These are phyloP conservation scores for Xanthoconium purpureum DNA, from an alignment of 768 basidiomycete species.

Conservation along the genomic window DNA sequence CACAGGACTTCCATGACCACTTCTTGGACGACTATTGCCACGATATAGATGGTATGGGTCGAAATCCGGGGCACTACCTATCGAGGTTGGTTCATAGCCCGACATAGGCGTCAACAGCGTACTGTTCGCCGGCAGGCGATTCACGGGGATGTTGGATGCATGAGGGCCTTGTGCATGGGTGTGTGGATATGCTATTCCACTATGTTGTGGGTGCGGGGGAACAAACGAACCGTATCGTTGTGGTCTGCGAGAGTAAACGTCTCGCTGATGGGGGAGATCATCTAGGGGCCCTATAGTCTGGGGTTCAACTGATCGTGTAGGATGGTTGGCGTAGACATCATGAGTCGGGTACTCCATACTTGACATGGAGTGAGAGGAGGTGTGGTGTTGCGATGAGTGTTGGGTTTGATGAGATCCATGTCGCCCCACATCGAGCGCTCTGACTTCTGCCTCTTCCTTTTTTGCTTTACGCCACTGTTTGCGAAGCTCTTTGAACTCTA, in stretches of 20 bases:
- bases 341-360: conserved; percentile 23
- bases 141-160: conserved; percentile 21
- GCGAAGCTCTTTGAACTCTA: conserved; percentile 97
- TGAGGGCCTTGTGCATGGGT: conserved; percentile 26
- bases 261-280: conserved; percentile 19
- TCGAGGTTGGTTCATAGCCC: conserved; percentile 48
- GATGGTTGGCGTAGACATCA: conserved; percentile 27
- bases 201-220: conserved; percentile 18
- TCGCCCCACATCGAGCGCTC: conserved; percentile 14
- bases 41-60: conserved; percentile 34
- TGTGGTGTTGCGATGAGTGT: conserved; percentile 16
- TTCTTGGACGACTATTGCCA: conserved; percentile 38
- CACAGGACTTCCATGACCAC: conserved; percentile 35
- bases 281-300: conserved; percentile 4
- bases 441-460: conserved; percentile 58
- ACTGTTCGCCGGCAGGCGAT: conserved; percentile 58
- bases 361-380: conserved; percentile 28
- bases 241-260: conserved; percentile 24
- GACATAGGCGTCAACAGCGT: conserved; percentile 71
- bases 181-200: conserved; percentile 17
- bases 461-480: conserved; percentile 95
- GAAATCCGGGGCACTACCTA: conserved; percentile 17
- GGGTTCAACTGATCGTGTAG: conserved; percentile 13
- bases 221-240: conserved; percentile 26
- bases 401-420: conserved; percentile 19